A percentile compares a stretch with the other conserved stretches of the same genome.
Conservation (phyloP, 2,329 filamentous ascomycete genomes). For the Geoglossum cookeanum region DNA sequence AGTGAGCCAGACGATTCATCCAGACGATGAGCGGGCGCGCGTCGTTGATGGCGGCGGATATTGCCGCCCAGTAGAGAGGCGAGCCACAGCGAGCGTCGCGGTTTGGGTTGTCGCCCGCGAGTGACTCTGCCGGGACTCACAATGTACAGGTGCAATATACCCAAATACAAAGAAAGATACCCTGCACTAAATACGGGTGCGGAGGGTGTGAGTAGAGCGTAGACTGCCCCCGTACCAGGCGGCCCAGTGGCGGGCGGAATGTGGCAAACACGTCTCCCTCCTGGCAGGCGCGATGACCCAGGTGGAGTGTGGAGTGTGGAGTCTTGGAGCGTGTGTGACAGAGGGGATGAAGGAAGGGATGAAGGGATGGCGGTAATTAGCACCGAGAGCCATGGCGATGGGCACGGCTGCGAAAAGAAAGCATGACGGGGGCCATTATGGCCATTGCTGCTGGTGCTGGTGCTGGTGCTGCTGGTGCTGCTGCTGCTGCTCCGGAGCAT, state of each 20-base stretch:
- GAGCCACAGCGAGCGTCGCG: background rate
- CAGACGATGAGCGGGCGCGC: background rate
- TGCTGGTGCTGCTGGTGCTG: no score
- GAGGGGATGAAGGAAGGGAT: background rate
- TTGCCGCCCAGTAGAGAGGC: background rate
- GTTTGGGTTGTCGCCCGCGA: background rate
- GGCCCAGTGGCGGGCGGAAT: background rate
- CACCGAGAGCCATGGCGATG: background rate
- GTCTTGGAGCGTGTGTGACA: background rate
- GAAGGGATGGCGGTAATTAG: background rate
- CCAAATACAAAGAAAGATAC: no score
- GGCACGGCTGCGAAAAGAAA: slow-evolving; percentile 1
- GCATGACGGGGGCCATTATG: background rate
- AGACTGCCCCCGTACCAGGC: background rate
- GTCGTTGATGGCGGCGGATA: background rate
- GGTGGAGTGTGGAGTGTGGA: no score
- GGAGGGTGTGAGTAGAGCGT: no score
- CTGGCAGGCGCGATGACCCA: background rate
- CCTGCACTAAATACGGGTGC: no score
- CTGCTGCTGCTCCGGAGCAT: background rate
- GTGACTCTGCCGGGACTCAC: background rate
- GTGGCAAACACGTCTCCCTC: background rate
- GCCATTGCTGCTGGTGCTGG: background rate
- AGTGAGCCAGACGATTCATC: background rate
- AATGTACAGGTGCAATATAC: no score